Evolutionary conservation across 768 basidiomycete genomes (phyloP), one percentile per base, ranked within the genome.

Genomic region (Nidularia pulvinata): DNA sequence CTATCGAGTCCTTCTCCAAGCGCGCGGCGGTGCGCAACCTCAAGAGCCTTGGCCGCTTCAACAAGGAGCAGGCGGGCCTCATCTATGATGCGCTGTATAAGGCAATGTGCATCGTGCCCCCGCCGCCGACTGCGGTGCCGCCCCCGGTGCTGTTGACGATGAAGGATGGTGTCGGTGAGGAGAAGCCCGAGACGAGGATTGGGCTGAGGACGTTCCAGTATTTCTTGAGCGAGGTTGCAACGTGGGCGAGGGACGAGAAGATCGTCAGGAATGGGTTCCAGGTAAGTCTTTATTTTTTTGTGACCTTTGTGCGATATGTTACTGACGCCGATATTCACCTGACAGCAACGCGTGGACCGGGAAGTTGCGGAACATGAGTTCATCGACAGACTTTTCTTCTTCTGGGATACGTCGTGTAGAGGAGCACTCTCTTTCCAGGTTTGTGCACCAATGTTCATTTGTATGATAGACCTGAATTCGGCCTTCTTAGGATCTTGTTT

Each of bases 341-440:
- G 9, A 33, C n/a, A 93, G 91, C 87, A 91, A 83, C 86, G 97
- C 48, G 75, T 93, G 22, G 93, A 97, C 63, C 82, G 91, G 48
- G 83, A 87, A 61, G 80, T 96, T n/a, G 94, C 93, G 34, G 97
- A 99, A 56, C 97, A 98, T 62, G 95, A 97, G 61, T 80, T 99
- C 54, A 91, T 98, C 51, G 93, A 98, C 63, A 78, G 95, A 22
- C 69, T 99, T 48, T 99, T 97, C 74, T 94, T 80, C 73, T 93
- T 92, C 64, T 99, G 96, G 96, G 97, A 99, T 72, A 81, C 75
- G 2, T 81, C 86, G 16, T 84, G 81, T 65, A 75, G 81, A 54
- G 96, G 95, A 0, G 88, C 95, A 1, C 69, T 99, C 39, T 94
- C 93, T 4, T 88, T 96, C 70, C 94, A 96, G 78, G 93, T 88